phyloP scores from a whole-genome alignment of 1,284 basidiomycete species.

The Dichomitus squalens region DNA sequence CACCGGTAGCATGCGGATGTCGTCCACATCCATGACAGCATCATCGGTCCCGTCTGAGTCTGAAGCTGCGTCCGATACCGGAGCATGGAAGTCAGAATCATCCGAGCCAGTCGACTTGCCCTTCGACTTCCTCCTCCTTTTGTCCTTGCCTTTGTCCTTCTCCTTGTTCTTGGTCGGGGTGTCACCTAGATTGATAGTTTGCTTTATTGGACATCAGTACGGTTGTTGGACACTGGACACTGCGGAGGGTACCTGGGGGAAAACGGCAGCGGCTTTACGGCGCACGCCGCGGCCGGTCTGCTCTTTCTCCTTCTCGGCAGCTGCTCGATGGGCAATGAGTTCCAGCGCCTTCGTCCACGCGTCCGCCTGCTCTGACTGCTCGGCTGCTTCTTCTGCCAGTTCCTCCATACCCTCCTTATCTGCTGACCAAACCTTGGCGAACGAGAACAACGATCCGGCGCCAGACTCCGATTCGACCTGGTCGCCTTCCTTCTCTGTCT shows the following conservation, averaged over 20 bases:
- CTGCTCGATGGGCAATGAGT: conserved; percentile 59
- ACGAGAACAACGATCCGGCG: conserved; percentile 66
- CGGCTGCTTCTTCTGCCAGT: conserved; percentile 50
- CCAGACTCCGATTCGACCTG: conserved; percentile 48
- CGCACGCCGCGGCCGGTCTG: conserved; percentile 70
- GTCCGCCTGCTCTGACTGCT: conserved; percentile 54
- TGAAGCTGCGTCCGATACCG: conserved; percentile 32
- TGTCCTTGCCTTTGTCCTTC: conserved; percentile 25
- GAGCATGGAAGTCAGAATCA: conserved; percentile 39
- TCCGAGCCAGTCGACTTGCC: conserved; percentile 33
- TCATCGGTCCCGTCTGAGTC: conserved; percentile 35
- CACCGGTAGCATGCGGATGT: conserved; percentile 15
- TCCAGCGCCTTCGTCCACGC: conserved; percentile 79
- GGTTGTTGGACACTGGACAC: not conserved
- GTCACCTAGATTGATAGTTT: conserved; percentile 33
- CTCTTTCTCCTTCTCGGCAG: conserved; percentile 49
- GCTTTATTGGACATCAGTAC: conserved; percentile 16
- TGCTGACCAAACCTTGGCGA: conserved; percentile 88
- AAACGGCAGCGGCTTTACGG: conserved; percentile 62
- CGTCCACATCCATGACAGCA: conserved; percentile 17
- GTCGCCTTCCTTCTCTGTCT: conserved; percentile 76
- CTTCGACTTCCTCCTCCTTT: conserved; percentile 30
- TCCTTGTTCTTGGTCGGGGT: conserved; percentile 31
- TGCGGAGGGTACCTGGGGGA: conserved; percentile 47
- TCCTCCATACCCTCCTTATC: conserved; percentile 73